phyloP scores from a whole-genome alignment of 2,329 filamentous ascomycete genomes.

The Cytospora mali region DNA sequence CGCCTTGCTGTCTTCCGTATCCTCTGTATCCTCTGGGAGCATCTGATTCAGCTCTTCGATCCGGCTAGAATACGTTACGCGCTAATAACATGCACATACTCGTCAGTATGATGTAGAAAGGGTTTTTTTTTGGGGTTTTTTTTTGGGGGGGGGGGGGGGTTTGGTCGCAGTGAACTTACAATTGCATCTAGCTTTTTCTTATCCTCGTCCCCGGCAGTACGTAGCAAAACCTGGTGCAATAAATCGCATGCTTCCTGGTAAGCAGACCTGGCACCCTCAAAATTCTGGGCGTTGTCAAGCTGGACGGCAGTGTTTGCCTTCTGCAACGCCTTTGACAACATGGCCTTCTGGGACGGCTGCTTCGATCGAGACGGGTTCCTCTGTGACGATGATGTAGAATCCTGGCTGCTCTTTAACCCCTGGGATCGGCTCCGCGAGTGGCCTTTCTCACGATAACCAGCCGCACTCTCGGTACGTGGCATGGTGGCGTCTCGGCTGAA shows the following conservation, averaged over 20 bases:
- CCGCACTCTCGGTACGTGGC: constrained; percentile 40
- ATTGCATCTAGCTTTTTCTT: constrained; percentile 90
- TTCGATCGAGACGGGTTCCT: constrained; percentile 38
- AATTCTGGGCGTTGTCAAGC: constrained; percentile 94
- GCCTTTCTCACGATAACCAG: constrained; percentile 34
- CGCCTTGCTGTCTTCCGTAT: constrained; percentile 66
- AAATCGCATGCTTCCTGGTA: constrained; percentile 90
- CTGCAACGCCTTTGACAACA: constrained; percentile 93
- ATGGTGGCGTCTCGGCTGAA: constrained; percentile 32
- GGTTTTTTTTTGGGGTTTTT: too few relatives aligned
- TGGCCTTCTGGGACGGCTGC: constrained; percentile 81
- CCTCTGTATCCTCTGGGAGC: constrained; percentile 55
- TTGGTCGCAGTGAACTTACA: constrained; percentile 61
- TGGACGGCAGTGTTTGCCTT: constrained; percentile 96
- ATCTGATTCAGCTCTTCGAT: constrained; percentile 84
- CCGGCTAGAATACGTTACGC: constrained; percentile 85
- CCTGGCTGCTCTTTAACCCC: constrained; percentile 47
- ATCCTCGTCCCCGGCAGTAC: constrained; percentile 84
- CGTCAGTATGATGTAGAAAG: constrained; percentile 2
- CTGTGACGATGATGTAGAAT: constrained; percentile 43
- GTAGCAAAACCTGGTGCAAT: constrained; percentile 82
- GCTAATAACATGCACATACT: constrained; percentile 51
- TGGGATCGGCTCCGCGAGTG: constrained; percentile 52
- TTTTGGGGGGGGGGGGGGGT: too few relatives aligned
- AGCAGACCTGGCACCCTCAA: constrained; percentile 85